Evolutionary conservation across 2,329 filamentous ascomycete species (phyloP), one percentile per base, ranked within the genome.

Genomic region (Monosporascus sp.): DNA sequence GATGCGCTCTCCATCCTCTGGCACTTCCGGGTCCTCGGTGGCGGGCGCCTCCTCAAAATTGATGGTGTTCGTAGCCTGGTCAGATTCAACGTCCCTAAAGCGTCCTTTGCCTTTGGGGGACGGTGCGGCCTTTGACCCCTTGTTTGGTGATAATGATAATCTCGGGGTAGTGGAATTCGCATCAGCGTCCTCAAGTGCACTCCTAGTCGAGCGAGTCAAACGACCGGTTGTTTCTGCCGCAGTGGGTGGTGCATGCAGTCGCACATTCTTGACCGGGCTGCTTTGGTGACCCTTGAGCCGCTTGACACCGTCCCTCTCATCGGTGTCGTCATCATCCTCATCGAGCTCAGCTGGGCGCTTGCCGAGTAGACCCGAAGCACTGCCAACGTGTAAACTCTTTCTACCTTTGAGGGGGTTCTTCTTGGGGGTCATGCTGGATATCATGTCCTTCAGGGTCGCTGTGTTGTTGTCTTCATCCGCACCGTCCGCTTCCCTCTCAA

Each of bases 321-420:
- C 78, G 7, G 76, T 77, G 5, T 84, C 81, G 1, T 85, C 84
- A 9, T 84, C 81, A 3, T 82, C 78, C 14, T 80, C 75, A 56
- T 91, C 88, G 49, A 91, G 77, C 68, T 92, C 88, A 15, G 73
- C 73, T 0, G 88, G 88, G 48, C 88, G 78, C 68, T 92, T 92
- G 7, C 88, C 88, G 5, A 92, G 74, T 20, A 92, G 71, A 0
- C 88, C 88, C 57, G 76, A 84, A 15, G 88, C 88, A 61, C 87
- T 88, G 41, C 88, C 88, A 20, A 90, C 82, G 58, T 88, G 85
- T 49, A 92, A 75, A 65, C 88, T 92, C 72, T 92, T 92, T 41
- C 88, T 84, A 15, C 84, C 84, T 52, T 78, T 84, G 7, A 88
- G 60, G 6, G 72, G 70, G 51, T 82, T 85, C 68, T 90, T 89